Base-by-base conservation (phyloP, 2,329 filamentous ascomycete species). In the Exophiala phaeomuriformis region DNA sequence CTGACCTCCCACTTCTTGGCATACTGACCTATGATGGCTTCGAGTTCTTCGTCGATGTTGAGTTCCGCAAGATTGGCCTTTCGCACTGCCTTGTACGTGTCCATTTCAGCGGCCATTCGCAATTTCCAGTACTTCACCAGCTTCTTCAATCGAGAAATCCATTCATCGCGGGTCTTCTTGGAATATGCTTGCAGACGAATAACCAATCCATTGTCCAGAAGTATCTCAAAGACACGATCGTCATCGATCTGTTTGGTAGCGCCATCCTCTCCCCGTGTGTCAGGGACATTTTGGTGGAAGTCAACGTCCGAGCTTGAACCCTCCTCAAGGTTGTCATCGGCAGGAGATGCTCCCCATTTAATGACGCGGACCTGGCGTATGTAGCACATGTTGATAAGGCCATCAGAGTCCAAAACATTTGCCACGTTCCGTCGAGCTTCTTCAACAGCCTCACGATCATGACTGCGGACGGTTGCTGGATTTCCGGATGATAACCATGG, bases 1-100 rank as follows among this genome's bases (percentile, higher is more conserved):
- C 74, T 79, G 27, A 85, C 81, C 65, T 86, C 83, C 83, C 83
- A 86, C 62, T 85, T 85, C 59, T 75, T 72, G 0, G 81, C 81
- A 63, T 81, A 85, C 62, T 84, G 81, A 6, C 82, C 83, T n/a
- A 85, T 68, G 41, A 78, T 69, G 0, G 83, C 81, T 66, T 86
- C 83, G 60, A 78, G 74, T 59, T 82, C 78, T 64, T 86, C 83
- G 63, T 85, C 82, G 52, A 86, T 82, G 47, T 79, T 77, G 47
- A 86, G 72, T 4, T 75, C 69, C 40, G 77, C 71, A 32, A 85
- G 72, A 58, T 86, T 86, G 49, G 75, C 73, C 49, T 73, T 70
- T 19, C 82, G 76, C 3, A 81, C 75, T 1, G 70, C 67, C 59
- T 83, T 82, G 63, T 81, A 76, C 28, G 81, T 75, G 7, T 71